Conservation (phyloP, 371 early-diverging fungal species). For the Mortierella sp. region DNA sequence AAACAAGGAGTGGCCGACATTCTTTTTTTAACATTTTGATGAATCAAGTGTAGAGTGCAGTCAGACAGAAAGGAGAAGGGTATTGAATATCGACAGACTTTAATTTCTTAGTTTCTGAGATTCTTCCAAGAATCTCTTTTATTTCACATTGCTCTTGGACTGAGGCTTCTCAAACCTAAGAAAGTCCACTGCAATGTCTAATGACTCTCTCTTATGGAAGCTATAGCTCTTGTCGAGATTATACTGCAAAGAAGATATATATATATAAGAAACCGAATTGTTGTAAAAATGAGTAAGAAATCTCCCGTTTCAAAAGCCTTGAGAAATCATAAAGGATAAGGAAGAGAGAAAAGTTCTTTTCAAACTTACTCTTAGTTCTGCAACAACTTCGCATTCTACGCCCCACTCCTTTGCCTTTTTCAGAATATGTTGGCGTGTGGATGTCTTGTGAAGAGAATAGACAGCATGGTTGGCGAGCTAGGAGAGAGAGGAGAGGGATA, state of each 20-base stretch:
- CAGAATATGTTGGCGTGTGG: constrained; percentile 82
- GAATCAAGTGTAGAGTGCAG: too few relatives aligned
- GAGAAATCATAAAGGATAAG: constrained; percentile 2
- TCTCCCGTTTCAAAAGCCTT: too few relatives aligned
- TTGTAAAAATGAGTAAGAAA: background rate
- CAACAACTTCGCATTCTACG: constrained; percentile 77
- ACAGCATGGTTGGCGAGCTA: constrained; percentile 66
- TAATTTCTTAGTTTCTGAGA: too few relatives aligned
- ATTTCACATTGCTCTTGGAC: constrained; percentile 3
- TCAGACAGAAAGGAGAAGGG: too few relatives aligned
- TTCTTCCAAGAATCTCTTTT: too few relatives aligned
- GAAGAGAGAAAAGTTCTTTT: background rate
- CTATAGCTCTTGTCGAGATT: constrained; percentile 89
- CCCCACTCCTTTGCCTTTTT: constrained; percentile 84
- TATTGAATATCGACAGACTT: too few relatives aligned
- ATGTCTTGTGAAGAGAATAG: constrained; percentile 86
- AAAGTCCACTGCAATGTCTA: constrained; percentile 84
- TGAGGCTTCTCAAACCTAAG: constrained; percentile 64
- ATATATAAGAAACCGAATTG: background rate
- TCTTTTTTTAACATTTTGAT: too few relatives aligned
- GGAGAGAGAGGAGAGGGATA: too few relatives aligned
- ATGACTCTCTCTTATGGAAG: constrained; percentile 83
- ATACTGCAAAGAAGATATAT: constrained; percentile 57
- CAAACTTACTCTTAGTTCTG: constrained; percentile 69
- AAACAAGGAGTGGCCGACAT: too few relatives aligned